These are phyloP conservation scores for Phytophthora agathidicida DNA, from an alignment of 352 stramenopile species.

Conservation along the genomic window DNA sequence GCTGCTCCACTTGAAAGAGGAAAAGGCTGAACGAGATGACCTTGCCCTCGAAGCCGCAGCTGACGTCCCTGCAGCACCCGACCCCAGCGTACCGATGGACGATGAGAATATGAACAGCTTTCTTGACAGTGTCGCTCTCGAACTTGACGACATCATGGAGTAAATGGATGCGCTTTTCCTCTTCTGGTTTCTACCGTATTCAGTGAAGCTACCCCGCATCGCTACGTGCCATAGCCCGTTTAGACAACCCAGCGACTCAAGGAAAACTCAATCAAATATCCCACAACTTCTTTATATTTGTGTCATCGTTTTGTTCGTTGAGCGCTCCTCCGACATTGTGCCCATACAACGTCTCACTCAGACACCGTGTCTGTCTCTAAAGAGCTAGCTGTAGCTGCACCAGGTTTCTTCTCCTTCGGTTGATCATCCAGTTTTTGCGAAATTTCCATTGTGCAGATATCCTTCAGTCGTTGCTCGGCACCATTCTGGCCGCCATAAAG, in stretches of 20 bases:
- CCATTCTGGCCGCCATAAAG: constrained; percentile 90
- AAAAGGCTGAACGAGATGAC: constrained; percentile 27
- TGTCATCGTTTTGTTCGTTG: constrained; percentile 18
- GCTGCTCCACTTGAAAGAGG: constrained; percentile 31
- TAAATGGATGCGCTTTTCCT: constrained; percentile 22
- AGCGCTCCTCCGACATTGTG: no score
- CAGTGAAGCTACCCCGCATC: constrained; percentile 8
- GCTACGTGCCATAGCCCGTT: constrained; percentile 12
- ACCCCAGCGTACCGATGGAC: constrained; percentile 38
- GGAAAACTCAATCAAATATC: constrained; percentile 15
- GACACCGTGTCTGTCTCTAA: constrained; percentile 21
- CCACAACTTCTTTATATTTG: constrained; percentile 25
- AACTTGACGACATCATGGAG: constrained; percentile 81
- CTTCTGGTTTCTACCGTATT: constrained; percentile 13
- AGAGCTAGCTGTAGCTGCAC: not conserved
- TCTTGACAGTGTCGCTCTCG: constrained; percentile 80
- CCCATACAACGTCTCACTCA: no score
- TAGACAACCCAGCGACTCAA: constrained; percentile 12
- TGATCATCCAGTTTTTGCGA: constrained; percentile 12
- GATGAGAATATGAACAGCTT: constrained; percentile 84
- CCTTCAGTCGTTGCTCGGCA: constrained; percentile 78
- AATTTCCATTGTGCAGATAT: constrained; percentile 76
- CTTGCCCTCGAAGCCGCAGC: constrained; percentile 8
- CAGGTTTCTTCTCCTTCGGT: not conserved
- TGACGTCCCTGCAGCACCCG: constrained; percentile 10